These are phyloP conservation scores for Arachis monticola DNA, from an alignment of 331 rosid species.

Conservation along the genomic window DNA sequence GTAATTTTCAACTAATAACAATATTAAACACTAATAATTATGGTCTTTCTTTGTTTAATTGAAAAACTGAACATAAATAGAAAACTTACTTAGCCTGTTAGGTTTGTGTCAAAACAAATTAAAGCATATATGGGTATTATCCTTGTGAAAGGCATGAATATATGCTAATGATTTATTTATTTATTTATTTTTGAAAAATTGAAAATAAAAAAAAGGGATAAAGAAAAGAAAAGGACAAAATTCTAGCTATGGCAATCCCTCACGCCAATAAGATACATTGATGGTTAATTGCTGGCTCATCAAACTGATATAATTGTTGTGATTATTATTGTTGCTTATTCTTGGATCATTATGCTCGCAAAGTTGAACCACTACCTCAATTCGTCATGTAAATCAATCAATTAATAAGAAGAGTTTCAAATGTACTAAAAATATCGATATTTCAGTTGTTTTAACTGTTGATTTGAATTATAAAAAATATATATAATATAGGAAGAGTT, in stretches of 20 bases:
- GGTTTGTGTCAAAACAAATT: no score
- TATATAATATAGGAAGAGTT: no score
- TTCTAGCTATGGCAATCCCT: background rate
- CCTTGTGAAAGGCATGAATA: background rate
- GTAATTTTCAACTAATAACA: constrained; percentile 3
- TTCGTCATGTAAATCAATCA: no score
- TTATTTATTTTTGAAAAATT: background rate
- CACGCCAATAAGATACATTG: constrained; percentile 3
- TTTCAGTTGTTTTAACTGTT: no score
- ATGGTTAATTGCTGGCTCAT: background rate
- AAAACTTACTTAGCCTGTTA: background rate
- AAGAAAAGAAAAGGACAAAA: background rate
- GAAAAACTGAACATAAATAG: background rate
- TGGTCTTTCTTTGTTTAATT: background rate
- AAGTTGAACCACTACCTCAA: background rate
- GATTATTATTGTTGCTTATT: background rate
- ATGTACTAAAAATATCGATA: no score
- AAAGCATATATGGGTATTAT: no score
- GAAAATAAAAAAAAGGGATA: no score
- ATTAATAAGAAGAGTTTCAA: no score
- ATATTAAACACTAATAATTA: background rate
- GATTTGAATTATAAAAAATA: no score
- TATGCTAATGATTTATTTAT: background rate
- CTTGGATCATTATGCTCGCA: no score
- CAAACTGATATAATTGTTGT: background rate